Percentiles rank a stretch among this genome's conserved stretches.
These are phyloP conservation scores for Reutealis trisperma DNA, from an alignment of 345 rosid genomes.

Conservation along the genomic window DNA sequence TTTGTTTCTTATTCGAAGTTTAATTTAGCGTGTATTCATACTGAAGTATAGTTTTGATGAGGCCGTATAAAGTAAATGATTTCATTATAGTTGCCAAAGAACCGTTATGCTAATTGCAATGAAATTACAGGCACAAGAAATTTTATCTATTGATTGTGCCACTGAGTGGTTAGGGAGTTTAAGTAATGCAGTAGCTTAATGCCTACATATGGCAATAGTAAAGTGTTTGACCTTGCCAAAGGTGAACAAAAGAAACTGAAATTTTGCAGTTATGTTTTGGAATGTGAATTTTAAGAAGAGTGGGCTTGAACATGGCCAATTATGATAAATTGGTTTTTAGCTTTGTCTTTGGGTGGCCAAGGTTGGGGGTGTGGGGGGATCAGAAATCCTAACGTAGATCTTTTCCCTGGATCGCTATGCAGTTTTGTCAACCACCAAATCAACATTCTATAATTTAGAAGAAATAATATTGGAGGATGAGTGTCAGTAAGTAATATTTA, in stretches of 20 bases:
- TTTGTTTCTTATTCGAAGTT: too few species aligned
- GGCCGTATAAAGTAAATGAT: too few species aligned
- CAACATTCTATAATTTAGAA: neutral
- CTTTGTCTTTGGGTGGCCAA: neutral
- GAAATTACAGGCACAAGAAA: neutral
- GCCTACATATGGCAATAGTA: neutral
- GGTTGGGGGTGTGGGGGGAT: too few species aligned
- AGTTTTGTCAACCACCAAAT: neutral
- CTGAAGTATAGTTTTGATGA: too few species aligned
- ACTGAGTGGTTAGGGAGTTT: neutral
- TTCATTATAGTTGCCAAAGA: too few species aligned
- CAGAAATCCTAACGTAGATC: neutral
- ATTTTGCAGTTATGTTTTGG: neutral
- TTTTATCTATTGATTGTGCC: neutral
- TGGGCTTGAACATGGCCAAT: neutral
- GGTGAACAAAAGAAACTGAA: neutral
- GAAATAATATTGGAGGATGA: neutral
- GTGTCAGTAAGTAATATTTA: neutral
- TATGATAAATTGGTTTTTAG: neutral
- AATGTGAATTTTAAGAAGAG: neutral
- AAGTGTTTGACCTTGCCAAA: neutral
- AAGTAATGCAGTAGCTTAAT: neutral
- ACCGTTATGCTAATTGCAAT: too few species aligned
- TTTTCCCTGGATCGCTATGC: neutral
- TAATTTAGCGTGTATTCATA: too few species aligned